Base-by-base conservation (phyloP, 1,139 yeast species). In the Torulaspora globosa region DNA sequence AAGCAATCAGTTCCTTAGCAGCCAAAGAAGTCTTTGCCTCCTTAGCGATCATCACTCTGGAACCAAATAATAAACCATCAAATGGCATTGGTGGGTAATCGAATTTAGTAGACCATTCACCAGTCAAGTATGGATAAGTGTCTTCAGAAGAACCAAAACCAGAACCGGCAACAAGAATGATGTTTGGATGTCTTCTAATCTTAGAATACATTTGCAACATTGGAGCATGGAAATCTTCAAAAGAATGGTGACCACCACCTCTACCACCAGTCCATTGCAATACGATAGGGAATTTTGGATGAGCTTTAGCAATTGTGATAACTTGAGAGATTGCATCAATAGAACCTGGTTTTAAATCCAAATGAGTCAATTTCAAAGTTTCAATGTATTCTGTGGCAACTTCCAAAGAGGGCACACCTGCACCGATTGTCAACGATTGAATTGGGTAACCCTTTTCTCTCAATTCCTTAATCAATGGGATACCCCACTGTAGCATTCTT, bases 211-310 rank as follows among this genome's bases (percentile, higher is more conserved):
- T 92, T 70, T 88, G 96, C 65, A 92, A 73, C 60, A 92, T 79
- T 59, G 98, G 98, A 65, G 90, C 92, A 70, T 92, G 98, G 94
- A 90, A 89, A 72, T 92, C 98, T 76, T 92, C 99, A 66, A 82
- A 92, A 48, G 97, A 90, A 71, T 92, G 99, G 70, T 92, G 99
- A 65, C 99, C 99, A 78, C 99, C 99, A 74, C 97, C 99, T 79
- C 99, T 90, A 69, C 99, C 99, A 78, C 97, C 98, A 54, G 99
- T 92, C 99, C 99, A 92, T 76, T 92, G 98, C 61, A 92, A 75
- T 48, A 92, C 90, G 63, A 92, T 87, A 56, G 98, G 98, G 89
- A 94, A 92, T 52, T 68, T 73, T 58, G 98, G 98, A 71, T 90
- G 95, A 44, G 95, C 90, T 68, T 87, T 89, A 43, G 99, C 98